Evolutionary conservation across 257 asterid genomes (phyloP).

Genomic region (Prunella vulgaris): DNA sequence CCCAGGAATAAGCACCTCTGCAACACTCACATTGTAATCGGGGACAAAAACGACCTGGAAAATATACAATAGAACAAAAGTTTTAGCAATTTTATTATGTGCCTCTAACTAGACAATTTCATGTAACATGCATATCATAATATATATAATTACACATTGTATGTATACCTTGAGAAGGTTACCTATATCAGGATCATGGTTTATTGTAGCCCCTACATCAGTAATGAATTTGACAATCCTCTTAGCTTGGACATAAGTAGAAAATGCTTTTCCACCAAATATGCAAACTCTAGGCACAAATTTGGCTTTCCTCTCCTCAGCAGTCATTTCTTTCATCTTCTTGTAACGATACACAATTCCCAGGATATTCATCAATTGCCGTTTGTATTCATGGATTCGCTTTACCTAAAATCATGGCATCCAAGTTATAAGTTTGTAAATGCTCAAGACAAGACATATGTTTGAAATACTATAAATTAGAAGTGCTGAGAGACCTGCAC

Average conservation of each 20-base stretch:
- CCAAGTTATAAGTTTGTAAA: background rate
- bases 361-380: conserved; percentile 49
- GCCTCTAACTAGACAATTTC: background rate
- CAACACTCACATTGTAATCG: conserved; percentile 62
- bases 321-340: conserved; percentile 56
- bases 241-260: conserved; percentile 58
- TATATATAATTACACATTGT: background rate
- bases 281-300: conserved; percentile 57
- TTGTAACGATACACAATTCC: conserved; percentile 55
- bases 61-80: background rate
- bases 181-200: conserved; percentile 54
- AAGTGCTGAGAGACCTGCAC: conserved; percentile 39
- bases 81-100: background rate
- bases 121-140: background rate
- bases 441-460: too few species aligned
- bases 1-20: conserved; percentile 66
- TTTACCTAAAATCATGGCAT: conserved; percentile 32
- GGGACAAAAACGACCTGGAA: conserved; percentile 55
- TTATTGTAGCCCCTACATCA: conserved; percentile 53
- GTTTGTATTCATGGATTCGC: conserved; percentile 60
- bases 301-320: conserved; percentile 39
- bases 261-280: conserved; percentile 61
- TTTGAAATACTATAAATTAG: background rate
- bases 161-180: conserved; percentile 51
- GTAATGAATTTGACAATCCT: conserved; percentile 57